Evolutionary conservation across 805 yeast genomes (phyloP), one percentile per base, ranked within the genome.

Genomic region (Suhomyces sp.): DNA sequence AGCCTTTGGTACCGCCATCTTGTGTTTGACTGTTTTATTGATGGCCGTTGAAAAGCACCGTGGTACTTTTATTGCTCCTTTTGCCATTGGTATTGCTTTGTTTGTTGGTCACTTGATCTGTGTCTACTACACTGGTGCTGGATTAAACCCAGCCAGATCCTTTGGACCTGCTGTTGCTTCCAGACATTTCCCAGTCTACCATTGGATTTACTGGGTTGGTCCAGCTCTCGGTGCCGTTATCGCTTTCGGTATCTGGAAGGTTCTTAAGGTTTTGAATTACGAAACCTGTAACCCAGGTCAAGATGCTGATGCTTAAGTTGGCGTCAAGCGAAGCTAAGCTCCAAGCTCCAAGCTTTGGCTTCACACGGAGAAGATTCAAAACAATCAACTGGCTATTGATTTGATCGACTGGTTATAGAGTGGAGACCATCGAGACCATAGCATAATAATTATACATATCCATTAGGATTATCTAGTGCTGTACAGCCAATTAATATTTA

Each of bases 181-280:
- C 36, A 69, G 60, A 38, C 69, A 76, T 15, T 88, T 88, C 81
- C 95, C 95, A 22, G 58, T 53, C 53, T 87, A 87, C 68, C 88
- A 80, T 72, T 87, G 95, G 95, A 86, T 88, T 47, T 87, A 87
- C 74, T 86, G 95, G 93, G 78, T 87, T 39, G 96, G 96, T 36
- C 95, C 96, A 42, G 50, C 80, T 36, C 54, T 83, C 40, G 95
- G 95, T 46, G 65, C 90, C 8, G 42, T 72, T 37, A 56, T 86
- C 47, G 81, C 95, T 24, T 77, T 73, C 47, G 74, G 73, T 42
- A 69, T 85, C 46, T 84, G 86, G 83, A 72, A 79, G 56, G 45
- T 77, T 31, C 69, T 86, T 65, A 80, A 77, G 60, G 50, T 74
- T 52, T 68, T 83, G 51, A 74, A 82, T 53, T 83, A 83, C 64